Conservation (phyloP, 2,329 filamentous ascomycete species). For the Lizonia empirigonia region DNA sequence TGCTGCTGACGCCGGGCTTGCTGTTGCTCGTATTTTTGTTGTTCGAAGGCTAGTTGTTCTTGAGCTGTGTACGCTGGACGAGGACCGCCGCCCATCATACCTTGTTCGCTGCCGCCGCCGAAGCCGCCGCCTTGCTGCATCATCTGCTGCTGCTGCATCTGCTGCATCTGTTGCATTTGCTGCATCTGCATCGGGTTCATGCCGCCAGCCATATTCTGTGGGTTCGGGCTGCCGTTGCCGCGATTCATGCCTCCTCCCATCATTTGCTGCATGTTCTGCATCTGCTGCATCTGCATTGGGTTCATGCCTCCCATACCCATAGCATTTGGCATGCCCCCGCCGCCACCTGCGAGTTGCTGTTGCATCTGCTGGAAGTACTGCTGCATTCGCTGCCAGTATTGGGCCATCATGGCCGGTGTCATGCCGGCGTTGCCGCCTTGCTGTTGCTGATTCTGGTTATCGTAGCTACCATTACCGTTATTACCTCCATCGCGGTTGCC, state of each 20-base stretch:
- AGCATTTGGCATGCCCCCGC: slow-evolving; percentile 45
- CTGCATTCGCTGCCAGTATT: slow-evolving; percentile 98
- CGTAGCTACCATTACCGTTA: slow-evolving; percentile 43
- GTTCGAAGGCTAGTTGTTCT: slow-evolving; percentile 76
- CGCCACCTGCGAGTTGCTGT: slow-evolving; percentile 73
- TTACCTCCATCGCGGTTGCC: slow-evolving; percentile 43
- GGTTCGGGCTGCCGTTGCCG: slow-evolving; percentile 40
- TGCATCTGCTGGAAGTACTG: slow-evolving; percentile 96
- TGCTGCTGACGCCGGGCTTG: slow-evolving; percentile 61
- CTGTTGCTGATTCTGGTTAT: slow-evolving; percentile 56
- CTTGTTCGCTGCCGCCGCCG: slow-evolving; percentile 51
- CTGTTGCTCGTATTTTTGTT: slow-evolving; percentile 78
- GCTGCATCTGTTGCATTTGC: slow-evolving; percentile 71
- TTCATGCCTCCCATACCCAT: slow-evolving; percentile 65
- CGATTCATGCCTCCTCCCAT: slow-evolving; percentile 39
- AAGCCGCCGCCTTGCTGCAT: slow-evolving; percentile 55
- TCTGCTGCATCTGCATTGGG: slow-evolving; percentile 58
- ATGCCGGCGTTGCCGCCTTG: slow-evolving; percentile 62
- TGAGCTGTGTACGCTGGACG: slow-evolving; percentile 67
- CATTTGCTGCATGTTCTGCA: slow-evolving; percentile 47
- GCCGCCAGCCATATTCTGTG: slow-evolving; percentile 50
- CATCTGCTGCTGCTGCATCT: slow-evolving; percentile 50
- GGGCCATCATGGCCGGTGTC: slow-evolving; percentile 96
- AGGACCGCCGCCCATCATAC: slow-evolving; percentile 50
- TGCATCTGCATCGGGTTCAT: slow-evolving; percentile 73